Conservation (phyloP, 2,329 filamentous ascomycete genomes). For the Colletotrichum sp. region DNA sequence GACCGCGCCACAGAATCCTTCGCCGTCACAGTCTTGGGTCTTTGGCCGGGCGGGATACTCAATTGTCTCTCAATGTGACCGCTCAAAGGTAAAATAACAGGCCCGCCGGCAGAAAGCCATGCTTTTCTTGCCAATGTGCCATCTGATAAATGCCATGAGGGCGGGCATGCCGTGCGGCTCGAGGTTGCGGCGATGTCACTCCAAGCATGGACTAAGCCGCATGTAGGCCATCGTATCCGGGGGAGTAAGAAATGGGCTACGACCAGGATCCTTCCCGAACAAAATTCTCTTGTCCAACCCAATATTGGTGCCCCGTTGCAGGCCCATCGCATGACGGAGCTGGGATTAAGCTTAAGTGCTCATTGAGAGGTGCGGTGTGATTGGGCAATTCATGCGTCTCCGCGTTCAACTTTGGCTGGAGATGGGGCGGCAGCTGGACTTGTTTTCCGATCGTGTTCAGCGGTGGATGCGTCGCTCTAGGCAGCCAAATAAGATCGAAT, state of each 20-base stretch:
- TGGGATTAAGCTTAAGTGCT: conserved; percentile 1
- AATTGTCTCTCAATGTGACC: background rate
- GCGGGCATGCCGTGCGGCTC: background rate
- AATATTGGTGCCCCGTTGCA: background rate
- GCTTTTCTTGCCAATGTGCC: background rate
- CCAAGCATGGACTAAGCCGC: background rate
- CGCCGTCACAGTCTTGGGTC: background rate
- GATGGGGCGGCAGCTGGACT: background rate
- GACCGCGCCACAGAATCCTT: background rate
- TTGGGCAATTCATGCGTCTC: background rate
- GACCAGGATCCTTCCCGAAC: background rate
- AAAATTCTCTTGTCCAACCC: background rate
- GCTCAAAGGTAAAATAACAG: background rate
- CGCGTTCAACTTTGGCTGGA: background rate
- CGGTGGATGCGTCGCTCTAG: background rate
- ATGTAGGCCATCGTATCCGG: background rate
- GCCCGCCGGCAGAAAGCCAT: background rate
- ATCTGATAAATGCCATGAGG: background rate
- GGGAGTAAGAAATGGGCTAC: background rate
- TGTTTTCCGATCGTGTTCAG: background rate
- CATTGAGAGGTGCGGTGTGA: background rate
- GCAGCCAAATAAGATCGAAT: conserved; percentile 7
- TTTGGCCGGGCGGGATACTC: background rate
- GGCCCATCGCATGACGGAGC: background rate
- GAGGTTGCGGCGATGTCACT: background rate